Base-by-base conservation (phyloP, 2,329 filamentous ascomycete species). In the Neoascochyta sp. region DNA sequence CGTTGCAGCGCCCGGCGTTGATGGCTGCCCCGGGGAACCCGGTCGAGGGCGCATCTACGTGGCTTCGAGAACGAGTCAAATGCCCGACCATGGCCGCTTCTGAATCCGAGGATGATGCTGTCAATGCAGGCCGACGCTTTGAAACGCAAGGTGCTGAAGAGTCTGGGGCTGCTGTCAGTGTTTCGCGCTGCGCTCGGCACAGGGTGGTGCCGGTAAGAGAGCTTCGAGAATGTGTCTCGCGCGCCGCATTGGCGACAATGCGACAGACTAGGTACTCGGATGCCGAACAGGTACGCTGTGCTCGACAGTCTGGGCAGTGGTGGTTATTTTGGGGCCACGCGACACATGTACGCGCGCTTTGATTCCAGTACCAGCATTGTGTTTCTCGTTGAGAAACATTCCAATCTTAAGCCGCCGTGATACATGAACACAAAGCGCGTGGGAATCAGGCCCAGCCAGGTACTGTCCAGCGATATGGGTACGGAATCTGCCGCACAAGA, bases 121-220 rank as follows among this genome's bases (percentile, higher is more conserved):
- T 33, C 27, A 36, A 45, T 41, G 37, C 42, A 24, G 26, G 20
- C 24, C 26, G 23, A 28, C 27, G 16, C 15, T 22, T 27, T 48
- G 45, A 46, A 48, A 48, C 45, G 24, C 19, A 12, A 24, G 39
- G 45, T 37, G n/a, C n/a, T 45, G 45, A 45, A 39, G 27, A 36
- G 41, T 42, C 37, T 48, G 40, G 30, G 47, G 41, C 29, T 29
- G 14, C 33, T 43, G 38, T 47, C 42, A 44, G 35, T 25, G 45
- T 50, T 50, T 51, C 39, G 42, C 43, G 47, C 32, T 39, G 51
- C 37, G 14, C 26, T 42, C 41, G 38, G 38, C 33, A 41, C 15
- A 18, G 13, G n/a, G 12, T 9, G 16, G 18, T 28, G 26, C 43
- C 39, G 36, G 41, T 32, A 33, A n/a, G n/a, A n/a, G n/a, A n/a